Percentiles rank a stretch among this genome's conserved stretches.
These are phyloP conservation scores for Metrosideros polymorpha DNA, from an alignment of 441 rosid genomes.

Conservation along the genomic window DNA sequence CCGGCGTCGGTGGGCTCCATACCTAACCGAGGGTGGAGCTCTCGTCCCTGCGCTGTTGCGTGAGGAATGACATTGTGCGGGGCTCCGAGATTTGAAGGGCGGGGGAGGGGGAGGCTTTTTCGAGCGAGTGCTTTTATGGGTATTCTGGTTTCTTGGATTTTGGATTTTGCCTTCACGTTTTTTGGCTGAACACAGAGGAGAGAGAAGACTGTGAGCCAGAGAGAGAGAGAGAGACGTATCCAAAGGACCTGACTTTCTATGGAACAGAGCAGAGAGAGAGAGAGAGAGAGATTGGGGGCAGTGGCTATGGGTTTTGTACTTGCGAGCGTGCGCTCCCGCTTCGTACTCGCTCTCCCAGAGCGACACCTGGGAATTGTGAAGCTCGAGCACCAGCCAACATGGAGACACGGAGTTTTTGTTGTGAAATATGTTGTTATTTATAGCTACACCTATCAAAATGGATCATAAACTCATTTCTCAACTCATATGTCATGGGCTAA, in stretches of 20 bases:
- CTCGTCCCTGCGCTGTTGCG: neutral
- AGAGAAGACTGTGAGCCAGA: neutral
- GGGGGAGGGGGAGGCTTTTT: neutral
- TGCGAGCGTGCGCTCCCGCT: neutral
- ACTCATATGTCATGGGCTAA: too few species aligned
- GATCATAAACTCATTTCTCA: too few species aligned
- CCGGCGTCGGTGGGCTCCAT: neutral
- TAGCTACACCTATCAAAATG: too few species aligned
- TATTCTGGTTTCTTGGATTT: neutral
- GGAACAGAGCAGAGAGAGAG: neutral
- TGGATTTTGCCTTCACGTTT: neutral
- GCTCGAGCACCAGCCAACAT: too few species aligned
- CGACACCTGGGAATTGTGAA: neutral
- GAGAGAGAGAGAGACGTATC: neutral
- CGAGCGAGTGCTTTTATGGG: neutral
- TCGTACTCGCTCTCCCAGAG: neutral
- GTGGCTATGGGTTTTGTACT: neutral
- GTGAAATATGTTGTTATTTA: too few species aligned
- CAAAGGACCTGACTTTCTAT: neutral
- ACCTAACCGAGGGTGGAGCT: neutral
- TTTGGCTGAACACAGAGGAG: neutral
- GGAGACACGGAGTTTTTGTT: too few species aligned
- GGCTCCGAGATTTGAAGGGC: neutral
- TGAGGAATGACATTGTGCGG: neutral
- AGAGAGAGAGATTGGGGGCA: neutral